phyloP scores from a whole-genome alignment of 2,329 filamentous ascomycete genomes.

The Lasiodiplodia sp. region DNA sequence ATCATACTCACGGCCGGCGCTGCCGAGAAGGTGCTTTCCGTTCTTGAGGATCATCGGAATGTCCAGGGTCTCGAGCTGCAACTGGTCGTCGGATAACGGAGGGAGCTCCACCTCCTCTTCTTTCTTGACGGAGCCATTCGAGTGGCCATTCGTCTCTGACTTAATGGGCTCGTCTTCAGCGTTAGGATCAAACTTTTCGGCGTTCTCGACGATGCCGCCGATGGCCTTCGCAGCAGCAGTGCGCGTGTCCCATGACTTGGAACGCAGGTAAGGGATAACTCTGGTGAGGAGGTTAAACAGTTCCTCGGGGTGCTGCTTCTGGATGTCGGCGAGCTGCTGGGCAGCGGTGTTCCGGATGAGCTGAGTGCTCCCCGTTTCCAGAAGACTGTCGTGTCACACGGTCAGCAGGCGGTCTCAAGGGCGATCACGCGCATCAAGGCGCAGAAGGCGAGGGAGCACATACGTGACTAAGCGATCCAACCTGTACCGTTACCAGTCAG shows the following conservation, averaged over 20 bases:
- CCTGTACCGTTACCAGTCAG: slow-evolving; percentile 37
- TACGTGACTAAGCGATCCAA: slow-evolving; percentile 50
- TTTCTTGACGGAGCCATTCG: slow-evolving; percentile 48
- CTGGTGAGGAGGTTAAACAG: slow-evolving; percentile 92
- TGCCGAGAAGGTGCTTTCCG: slow-evolving; percentile 84
- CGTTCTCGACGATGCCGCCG: slow-evolving; percentile 91
- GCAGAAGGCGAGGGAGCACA: slow-evolving; percentile 29
- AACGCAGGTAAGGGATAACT: slow-evolving; percentile 92
- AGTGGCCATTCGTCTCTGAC: slow-evolving; percentile 47
- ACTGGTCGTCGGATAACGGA: slow-evolving; percentile 63
- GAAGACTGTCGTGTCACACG: slow-evolving; percentile 65
- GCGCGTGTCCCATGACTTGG: slow-evolving; percentile 96
- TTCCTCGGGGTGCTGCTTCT: slow-evolving; percentile 97
- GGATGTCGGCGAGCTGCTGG: slow-evolving; percentile 95
- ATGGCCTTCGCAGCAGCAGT: slow-evolving; percentile 93
- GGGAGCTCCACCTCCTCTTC: slow-evolving; percentile 58
- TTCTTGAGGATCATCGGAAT: slow-evolving; percentile 80
- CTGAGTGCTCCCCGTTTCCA: slow-evolving; percentile 96
- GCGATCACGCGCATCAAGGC: slow-evolving; percentile 21
- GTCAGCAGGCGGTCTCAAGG: slow-evolving; percentile 19
- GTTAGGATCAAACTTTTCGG: slow-evolving; percentile 88
- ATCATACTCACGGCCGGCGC: slow-evolving; percentile 81
- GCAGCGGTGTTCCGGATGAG: slow-evolving; percentile 97
- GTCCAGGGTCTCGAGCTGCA: slow-evolving; percentile 78
- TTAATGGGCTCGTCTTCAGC: slow-evolving; percentile 61